These are phyloP conservation scores for Capsicum pubescens DNA, from an alignment of 257 asterid genomes.

Conservation along the genomic window DNA sequence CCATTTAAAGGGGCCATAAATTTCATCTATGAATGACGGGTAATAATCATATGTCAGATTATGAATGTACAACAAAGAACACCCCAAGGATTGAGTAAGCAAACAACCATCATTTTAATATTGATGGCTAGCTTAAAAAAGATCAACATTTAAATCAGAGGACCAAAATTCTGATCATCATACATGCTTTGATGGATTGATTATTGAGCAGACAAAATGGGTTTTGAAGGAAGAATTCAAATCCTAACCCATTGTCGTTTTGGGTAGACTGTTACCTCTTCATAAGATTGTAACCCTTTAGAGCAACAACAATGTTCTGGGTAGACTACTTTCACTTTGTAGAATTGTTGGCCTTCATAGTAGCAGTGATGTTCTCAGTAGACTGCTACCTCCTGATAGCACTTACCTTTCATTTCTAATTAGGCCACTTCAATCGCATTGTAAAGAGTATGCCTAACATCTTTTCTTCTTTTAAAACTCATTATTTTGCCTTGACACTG, in stretches of 20 bases:
- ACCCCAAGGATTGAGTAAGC: constrained; percentile 48
- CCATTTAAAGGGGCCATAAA: constrained; percentile 59
- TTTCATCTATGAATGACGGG: constrained; percentile 40
- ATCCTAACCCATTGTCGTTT: constrained; percentile 38
- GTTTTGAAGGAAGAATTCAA: constrained; percentile 45
- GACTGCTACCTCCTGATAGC: constrained; percentile 33
- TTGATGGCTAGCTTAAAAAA: constrained; percentile 40
- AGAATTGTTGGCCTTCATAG: too few species aligned
- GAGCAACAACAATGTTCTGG: too few species aligned
- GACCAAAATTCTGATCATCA: constrained; percentile 49
- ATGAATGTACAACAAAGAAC: constrained; percentile 46
- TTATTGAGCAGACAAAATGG: constrained; percentile 38
- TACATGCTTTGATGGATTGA: constrained; percentile 61
- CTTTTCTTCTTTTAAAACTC: background rate
- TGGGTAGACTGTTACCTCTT: too few species aligned
- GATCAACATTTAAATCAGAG: constrained; percentile 35
- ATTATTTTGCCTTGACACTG: constrained; percentile 31
- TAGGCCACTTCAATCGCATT: constrained; percentile 65
- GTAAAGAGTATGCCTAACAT: constrained; percentile 51
- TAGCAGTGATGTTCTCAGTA: too few species aligned
- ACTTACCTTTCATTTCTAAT: constrained; percentile 66
- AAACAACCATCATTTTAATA: constrained; percentile 45
- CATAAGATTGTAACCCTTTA: too few species aligned
- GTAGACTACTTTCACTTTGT: too few species aligned
- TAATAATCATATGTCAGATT: constrained; percentile 35